These are phyloP conservation scores for Alternaria infectoria DNA, from an alignment of 2,329 filamentous ascomycete species.

Conservation along the genomic window DNA sequence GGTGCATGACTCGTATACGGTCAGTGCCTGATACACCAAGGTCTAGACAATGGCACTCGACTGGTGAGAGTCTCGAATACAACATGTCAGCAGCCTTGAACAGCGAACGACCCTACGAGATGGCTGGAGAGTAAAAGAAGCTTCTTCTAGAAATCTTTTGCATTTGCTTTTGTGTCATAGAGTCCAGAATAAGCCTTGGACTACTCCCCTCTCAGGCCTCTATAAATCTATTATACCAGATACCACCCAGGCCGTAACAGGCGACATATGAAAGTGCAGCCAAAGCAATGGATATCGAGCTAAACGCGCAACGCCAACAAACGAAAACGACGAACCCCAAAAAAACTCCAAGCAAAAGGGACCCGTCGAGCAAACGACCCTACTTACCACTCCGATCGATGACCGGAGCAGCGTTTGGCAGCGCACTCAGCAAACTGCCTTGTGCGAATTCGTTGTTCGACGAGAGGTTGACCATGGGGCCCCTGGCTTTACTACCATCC, in stretches of 20 bases:
- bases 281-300: slow-evolving; percentile 3
- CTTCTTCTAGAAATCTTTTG: neutral
- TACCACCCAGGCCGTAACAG: neutral
- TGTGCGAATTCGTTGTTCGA: slow-evolving; percentile 52
- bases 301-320: neutral
- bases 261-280: neutral
- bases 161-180: neutral
- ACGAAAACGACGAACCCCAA: neutral
- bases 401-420: slow-evolving; percentile 43
- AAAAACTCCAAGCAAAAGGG: neutral
- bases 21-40: neutral
- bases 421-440: slow-evolving; percentile 57
- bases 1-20: neutral
- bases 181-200: neutral
- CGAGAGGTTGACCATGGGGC: slow-evolving; percentile 54
- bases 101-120: neutral
- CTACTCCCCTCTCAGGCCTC: neutral
- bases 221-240: neutral
- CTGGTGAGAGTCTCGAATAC: neutral
- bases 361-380: neutral
- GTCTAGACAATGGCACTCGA: neutral
- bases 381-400: slow-evolving; percentile 47
- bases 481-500: slow-evolving; percentile 52
- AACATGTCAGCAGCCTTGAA: neutral
- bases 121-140: neutral